Evolutionary conservation across 352 stramenopile genomes (phyloP).

Genomic region (Phytophthora fragariae): DNA sequence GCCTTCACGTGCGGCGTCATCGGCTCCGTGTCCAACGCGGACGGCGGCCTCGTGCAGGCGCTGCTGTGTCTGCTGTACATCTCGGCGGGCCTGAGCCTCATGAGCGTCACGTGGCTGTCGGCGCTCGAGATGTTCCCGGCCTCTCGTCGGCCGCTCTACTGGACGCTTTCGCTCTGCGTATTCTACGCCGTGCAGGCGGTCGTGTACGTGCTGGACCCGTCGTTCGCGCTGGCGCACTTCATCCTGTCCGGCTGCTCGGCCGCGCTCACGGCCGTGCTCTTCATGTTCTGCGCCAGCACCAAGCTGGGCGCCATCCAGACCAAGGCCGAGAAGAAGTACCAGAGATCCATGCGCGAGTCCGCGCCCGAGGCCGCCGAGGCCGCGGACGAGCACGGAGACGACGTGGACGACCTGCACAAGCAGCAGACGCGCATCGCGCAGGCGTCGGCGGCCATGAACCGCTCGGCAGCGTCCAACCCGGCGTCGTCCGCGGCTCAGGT

Average conservation of each 20-base stretch:
- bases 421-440: slow-evolving; percentile 75
- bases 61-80: slow-evolving; percentile 76
- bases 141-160: slow-evolving; percentile 68
- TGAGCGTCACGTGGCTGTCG: slow-evolving; percentile 78
- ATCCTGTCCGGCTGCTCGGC: slow-evolving; percentile 55
- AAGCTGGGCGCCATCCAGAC: slow-evolving; percentile 86
- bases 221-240: slow-evolving; percentile 69
- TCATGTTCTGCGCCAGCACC: slow-evolving; percentile 81
- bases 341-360: slow-evolving; percentile 55
- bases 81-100: slow-evolving; percentile 67
- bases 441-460: slow-evolving; percentile 42
- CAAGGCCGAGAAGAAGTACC: slow-evolving; percentile 84
- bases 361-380: slow-evolving; percentile 33
- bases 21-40: slow-evolving; percentile 42
- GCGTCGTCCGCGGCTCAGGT: slow-evolving; percentile 29
- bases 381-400: slow-evolving; percentile 36
- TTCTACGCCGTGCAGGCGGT: slow-evolving; percentile 66
- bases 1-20: slow-evolving; percentile 70
- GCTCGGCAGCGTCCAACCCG: slow-evolving; percentile 36
- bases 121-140: slow-evolving; percentile 86
- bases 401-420: slow-evolving; percentile 50
- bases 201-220: slow-evolving; percentile 67
- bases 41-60: slow-evolving; percentile 51
- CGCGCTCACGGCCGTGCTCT: slow-evolving; percentile 66
- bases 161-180: slow-evolving; percentile 71